Base-by-base conservation (phyloP, 441 rosid species). In the Bocquillonia castaneifolia region DNA sequence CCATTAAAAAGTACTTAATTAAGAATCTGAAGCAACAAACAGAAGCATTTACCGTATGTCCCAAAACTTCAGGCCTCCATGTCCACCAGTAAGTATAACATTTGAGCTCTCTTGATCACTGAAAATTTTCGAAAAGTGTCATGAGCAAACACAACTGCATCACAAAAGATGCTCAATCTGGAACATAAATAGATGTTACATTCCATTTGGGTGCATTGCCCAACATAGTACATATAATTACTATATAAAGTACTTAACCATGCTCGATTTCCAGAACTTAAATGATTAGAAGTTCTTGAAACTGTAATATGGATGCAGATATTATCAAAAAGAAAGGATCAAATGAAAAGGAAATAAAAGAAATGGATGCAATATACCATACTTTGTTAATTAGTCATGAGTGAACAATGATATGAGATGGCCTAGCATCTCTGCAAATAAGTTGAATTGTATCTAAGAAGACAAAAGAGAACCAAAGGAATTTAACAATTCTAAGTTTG, bases 11-110 rank as follows among this genome's bases (percentile, higher is more conserved):
- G 52, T 20, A 56, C 37, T 55, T 62, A 29, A 13, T 18, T 40
- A 66, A 63, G 39, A 69, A 58, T 6, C 32, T 50, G 47, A 52
- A 63, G 3, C 13, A 58, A 42, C 6, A 59, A 70, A 20, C n/a
- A 25, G 70, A 64, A 34, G 75, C 32, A 65, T 64, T 64, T 77
- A 94, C 98, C 91, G 89, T 64, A 90, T 69, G 79, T 94, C 99
- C 98, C 96, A 90, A 77, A 94, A 92, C 80, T 94, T 94, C 25
- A 88, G 74, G 66, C 88, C 90, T 76, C 81, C 89, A 77, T 88
- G 94, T 70, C 97, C 97, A 66, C 94, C 94, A 45, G 90, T 94
- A 53, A 85, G 80, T 77, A 94, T 72, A 36, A 92, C 71, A 82
- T 87, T 90, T 79, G 73, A 73, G 70, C 81, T 80, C 77, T 81